These are phyloP conservation scores for Apophysomyces elegans DNA, from an alignment of 371 early-diverging fungal species.

Conservation along the genomic window DNA sequence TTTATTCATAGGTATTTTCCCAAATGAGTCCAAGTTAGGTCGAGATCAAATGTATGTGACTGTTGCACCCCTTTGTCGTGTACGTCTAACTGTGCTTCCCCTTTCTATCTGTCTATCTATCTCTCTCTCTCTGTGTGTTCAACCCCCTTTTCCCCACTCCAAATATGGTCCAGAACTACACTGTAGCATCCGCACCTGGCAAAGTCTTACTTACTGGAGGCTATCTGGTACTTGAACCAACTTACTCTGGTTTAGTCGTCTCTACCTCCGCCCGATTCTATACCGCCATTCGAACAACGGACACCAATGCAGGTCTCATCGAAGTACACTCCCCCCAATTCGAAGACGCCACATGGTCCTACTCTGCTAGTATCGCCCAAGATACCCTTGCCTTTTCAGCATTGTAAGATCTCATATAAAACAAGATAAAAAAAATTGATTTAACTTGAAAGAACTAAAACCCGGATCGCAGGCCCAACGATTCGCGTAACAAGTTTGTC, in stretches of 20 bases:
- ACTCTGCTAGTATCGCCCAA: conserved; percentile 37
- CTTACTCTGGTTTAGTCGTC: conserved; percentile 82
- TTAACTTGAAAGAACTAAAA: too few relatives aligned
- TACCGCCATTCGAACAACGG: conserved; percentile 54
- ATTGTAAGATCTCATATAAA: conserved; percentile 18
- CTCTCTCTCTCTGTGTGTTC: not conserved
- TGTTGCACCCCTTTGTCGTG: not conserved
- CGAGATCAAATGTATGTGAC: too few relatives aligned
- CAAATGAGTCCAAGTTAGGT: too few relatives aligned
- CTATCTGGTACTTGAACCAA: conserved; percentile 90
- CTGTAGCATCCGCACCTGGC: conserved; percentile 87
- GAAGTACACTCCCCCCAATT: conserved; percentile 76
- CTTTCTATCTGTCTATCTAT: too few relatives aligned
- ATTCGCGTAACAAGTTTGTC: conserved; percentile 41
- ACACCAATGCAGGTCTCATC: conserved; percentile 35
- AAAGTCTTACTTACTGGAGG: conserved; percentile 95
- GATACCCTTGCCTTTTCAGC: conserved; percentile 21
- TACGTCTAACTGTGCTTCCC: not conserved
- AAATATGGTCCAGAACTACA: conserved; percentile 15
- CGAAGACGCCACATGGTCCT: conserved; percentile 66
- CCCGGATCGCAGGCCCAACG: conserved; percentile 14
- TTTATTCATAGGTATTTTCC: too few relatives aligned
- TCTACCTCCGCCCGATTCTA: conserved; percentile 87
- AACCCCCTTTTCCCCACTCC: not conserved
- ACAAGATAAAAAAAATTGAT: too few relatives aligned